These are phyloP conservation scores for Diaporthe helianthi DNA, from an alignment of 2,329 filamentous ascomycete genomes.

Conservation along the genomic window DNA sequence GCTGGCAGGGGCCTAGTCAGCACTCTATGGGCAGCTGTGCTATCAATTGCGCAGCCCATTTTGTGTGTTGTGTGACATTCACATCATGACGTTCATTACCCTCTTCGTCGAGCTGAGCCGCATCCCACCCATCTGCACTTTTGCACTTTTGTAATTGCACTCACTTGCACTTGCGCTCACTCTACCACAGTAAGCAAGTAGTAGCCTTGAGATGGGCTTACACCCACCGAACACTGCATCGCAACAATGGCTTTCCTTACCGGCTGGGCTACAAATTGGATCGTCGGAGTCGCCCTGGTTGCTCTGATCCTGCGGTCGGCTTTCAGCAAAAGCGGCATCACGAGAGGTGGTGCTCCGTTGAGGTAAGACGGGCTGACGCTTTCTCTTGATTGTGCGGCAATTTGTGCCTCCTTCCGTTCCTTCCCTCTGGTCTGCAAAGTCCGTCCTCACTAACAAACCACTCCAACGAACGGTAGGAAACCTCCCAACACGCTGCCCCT, in stretches of 20 bases:
- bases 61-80: not conserved
- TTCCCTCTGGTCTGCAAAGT: not conserved
- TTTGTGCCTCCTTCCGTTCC: too few species aligned
- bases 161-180: not conserved
- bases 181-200: too few species aligned
- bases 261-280: constrained; percentile 16
- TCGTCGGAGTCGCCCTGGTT: constrained; percentile 16
- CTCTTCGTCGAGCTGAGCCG: not conserved
- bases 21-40: not conserved
- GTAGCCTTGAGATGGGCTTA: not conserved
- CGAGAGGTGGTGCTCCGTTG: constrained; percentile 34
- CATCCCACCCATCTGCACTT: not conserved
- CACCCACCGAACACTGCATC: not conserved
- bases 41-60: not conserved
- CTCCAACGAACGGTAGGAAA: constrained; percentile 46
- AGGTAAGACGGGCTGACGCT: constrained; percentile 29
- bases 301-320: constrained; percentile 28
- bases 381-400: too few species aligned
- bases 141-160: not conserved
- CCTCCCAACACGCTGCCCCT: constrained; percentile 61
- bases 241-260: constrained; percentile 27
- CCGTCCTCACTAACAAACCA: not conserved
- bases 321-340: constrained; percentile 33
- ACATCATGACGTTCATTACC: constrained; percentile 1
- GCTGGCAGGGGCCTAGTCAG: not conserved